Percentiles rank a stretch among this genome's conserved stretches.
Conservation (phyloP, 1,284 basidiomycete species). For the Stereum hirsutum region DNA sequence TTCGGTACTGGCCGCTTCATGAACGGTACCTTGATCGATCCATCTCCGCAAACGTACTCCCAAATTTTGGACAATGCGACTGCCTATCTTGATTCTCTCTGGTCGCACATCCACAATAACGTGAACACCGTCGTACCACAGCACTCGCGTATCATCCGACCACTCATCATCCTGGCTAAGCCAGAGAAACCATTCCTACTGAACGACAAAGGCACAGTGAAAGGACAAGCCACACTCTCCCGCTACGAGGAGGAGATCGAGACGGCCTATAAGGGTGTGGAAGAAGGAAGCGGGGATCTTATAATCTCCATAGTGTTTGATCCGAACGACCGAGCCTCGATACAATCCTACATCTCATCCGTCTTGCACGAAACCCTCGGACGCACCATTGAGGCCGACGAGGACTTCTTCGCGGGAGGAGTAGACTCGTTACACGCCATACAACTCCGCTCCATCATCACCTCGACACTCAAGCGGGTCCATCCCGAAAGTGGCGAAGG, state of each 20-base stretch:
- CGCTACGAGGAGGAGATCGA: constrained; percentile 13
- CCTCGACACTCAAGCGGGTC: constrained; percentile 4
- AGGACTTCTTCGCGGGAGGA: constrained; percentile 9
- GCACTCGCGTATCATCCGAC: constrained; percentile 14
- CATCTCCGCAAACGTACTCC: not conserved
- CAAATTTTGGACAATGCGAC: not conserved
- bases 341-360: too few species aligned
- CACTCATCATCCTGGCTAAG: constrained; percentile 13
- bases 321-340: too few species aligned
- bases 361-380: too few species aligned
- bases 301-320: too few species aligned
- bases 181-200: constrained; percentile 11
- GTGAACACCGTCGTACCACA: constrained; percentile 13
- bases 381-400: constrained; percentile 2
- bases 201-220: constrained; percentile 14
- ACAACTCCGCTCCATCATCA: constrained; percentile 7
- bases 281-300: not conserved
- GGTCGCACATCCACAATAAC: constrained; percentile 9
- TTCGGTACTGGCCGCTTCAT: constrained; percentile 11
- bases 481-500: not conserved
- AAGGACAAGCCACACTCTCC: constrained; percentile 8
- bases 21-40: constrained; percentile 11
- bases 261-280: constrained; percentile 10
- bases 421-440: constrained; percentile 12
- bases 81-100: constrained; percentile 6